Base-by-base conservation (phyloP, 768 basidiomycete genomes). In the Scleroderma citrinum region DNA sequence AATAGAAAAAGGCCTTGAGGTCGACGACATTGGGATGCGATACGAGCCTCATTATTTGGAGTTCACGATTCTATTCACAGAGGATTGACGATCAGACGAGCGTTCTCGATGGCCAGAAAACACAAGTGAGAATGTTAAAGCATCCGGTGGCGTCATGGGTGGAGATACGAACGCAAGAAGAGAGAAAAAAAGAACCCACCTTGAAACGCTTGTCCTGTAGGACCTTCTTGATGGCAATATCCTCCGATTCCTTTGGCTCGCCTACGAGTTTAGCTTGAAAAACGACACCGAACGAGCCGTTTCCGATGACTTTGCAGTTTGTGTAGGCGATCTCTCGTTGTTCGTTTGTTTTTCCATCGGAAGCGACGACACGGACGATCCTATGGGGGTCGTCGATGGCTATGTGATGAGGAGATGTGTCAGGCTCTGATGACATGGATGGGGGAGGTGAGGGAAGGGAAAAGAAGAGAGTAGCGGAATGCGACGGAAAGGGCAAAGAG, bases 131-230 rank as follows among this genome's bases (percentile, higher is more conserved):
- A 3, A 17, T 4, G 17, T 4, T 29, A 39, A 39, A 39, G n/a
- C 34, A 35, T 5, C 38, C 21, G 50, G 49, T 38, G 16, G 17
- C 19, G 30, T 14, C 21, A 16, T 40, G 35, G 14, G 7, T 23
- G 14, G 11, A 47, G n/a, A 40, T 47, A 47, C 53, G 46, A 59
- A 51, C 56, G 53, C n/a, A n/a, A n/a, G n/a, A n/a, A n/a, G 44
- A 32, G 19, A 7, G 3, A 3, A 17, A 51, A 55, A 51, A 46
- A 59, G 55, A 29, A 71, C 79, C 55, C 53, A 94, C 95, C 91
- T 99, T 99, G 87, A 99, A 99, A 58, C 96, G 83, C 79, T 99
- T 99, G 75, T 99, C 96, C 77, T 99, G 96, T 54, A 99, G 72
- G 44, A 99, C 96, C 77, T 97, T 98, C 90, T 99, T 99, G 80